Conservation (phyloP, 2,329 filamentous ascomycete genomes). For the Dendrostoma leiphaemia region DNA sequence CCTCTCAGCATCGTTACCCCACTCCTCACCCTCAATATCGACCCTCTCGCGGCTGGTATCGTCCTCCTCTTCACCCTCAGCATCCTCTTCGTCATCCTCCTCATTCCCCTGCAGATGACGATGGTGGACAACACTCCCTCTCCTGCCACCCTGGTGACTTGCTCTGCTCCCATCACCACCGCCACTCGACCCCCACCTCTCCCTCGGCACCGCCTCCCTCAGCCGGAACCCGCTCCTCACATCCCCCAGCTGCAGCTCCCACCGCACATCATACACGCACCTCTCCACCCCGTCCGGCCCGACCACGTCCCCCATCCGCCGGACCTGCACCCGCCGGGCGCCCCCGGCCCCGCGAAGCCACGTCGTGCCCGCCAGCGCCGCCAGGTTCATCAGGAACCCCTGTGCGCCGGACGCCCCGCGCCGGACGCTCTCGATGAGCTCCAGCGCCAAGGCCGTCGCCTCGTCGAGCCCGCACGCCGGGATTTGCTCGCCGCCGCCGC, state of each 20-base stretch:
- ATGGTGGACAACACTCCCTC: slow-evolving; percentile 3
- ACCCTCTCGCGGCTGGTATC: not conserved
- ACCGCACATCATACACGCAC: slow-evolving; percentile 36
- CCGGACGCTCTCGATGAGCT: slow-evolving; percentile 52
- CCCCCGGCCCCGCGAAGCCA: slow-evolving; percentile 39
- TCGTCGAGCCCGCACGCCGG: slow-evolving; percentile 49
- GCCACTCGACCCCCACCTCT: slow-evolving; percentile 36
- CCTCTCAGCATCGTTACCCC: slow-evolving; percentile 29
- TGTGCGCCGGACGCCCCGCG: slow-evolving; percentile 49
- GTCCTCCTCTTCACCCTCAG: slow-evolving; percentile 19
- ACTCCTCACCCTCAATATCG: slow-evolving; percentile 22
- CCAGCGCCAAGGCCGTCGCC: slow-evolving; percentile 50
- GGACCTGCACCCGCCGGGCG: slow-evolving; percentile 1
- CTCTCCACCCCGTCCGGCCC: not conserved
- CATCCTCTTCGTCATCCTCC: slow-evolving; percentile 23
- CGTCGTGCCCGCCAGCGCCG: slow-evolving; percentile 54
- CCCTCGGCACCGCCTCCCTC: slow-evolving; percentile 44
- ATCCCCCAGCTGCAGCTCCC: slow-evolving; percentile 56
- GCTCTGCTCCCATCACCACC: not conserved
- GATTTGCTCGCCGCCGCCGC: slow-evolving; percentile 39
- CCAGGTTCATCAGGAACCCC: slow-evolving; percentile 58
- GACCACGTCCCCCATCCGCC: not conserved
- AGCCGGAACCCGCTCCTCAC: slow-evolving; percentile 52
- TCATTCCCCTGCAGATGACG: slow-evolving; percentile 15
- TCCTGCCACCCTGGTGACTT: slow-evolving; percentile 15